Base-by-base conservation (phyloP, 768 basidiomycete genomes). In the Hydnomerulius pinastri region DNA sequence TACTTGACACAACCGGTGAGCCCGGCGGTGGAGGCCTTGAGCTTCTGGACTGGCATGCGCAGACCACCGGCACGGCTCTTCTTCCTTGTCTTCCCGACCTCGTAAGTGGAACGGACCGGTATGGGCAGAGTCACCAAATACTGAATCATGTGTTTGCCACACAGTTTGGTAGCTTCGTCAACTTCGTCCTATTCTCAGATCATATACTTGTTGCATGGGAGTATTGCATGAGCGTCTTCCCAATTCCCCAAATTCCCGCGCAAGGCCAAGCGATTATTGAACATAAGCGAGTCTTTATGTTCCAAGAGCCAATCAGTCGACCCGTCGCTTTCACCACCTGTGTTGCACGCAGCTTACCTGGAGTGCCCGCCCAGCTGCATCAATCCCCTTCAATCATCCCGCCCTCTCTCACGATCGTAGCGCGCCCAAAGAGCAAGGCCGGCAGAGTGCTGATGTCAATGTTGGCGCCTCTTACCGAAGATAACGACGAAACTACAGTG, bases 281-380 rank as follows among this genome's bases (percentile, higher is more conserved):
- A 9, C 62, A 52, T 18, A 51, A 35, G 8, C 59, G 59, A 17
- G 59, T 67, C 15, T 69, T 64, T 40, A 50, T 67, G 40, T 62
- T 69, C 27, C 56, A 54, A 18, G 65, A 69, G 38, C 43, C 51
- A 18, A 44, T 66, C 41, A 27, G 44, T 21, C 53, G 50, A 8
- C 65, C 65, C 1, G 25, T 69, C 4, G 65, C 57, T 13, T 66
- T 66, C 11, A 69, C 67, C 28, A 55, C 67, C 21, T 66, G 65
- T 37, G 46, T 50, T 7, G 33, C 56, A 27, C 57, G 62, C 29
- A 21, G 3, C 37, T 23, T n/a, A 15, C 27, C 24, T n/a, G 30
- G 40, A 20, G 42, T n/a, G 23, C 21, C 30, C n/a, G 29, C 23
- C 18, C 35, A 15, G 13, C 11, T n/a, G n/a, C 6, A 12, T 25